phyloP scores from a whole-genome alignment of 495 filamentous ascomycete species.

The Penicillium steckii region DNA sequence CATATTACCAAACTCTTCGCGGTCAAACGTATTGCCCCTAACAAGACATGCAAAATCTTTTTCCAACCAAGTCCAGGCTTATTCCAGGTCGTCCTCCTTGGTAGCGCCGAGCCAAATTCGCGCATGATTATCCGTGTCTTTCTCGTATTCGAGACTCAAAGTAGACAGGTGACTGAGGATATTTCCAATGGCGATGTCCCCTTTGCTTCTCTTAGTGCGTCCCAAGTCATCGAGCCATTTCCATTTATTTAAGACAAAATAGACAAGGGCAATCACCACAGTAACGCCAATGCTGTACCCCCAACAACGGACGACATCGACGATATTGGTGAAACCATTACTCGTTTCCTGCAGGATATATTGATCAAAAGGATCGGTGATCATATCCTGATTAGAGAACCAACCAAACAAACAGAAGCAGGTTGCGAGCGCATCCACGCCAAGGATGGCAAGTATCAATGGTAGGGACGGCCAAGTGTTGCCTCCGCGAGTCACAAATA shows the following conservation, averaged over 20 bases:
- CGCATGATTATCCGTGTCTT: constrained; percentile 36
- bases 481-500: constrained; percentile 69
- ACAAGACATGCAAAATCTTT: no score
- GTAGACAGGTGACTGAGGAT: constrained; percentile 69
- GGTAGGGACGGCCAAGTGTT: constrained; percentile 68
- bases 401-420: constrained; percentile 73
- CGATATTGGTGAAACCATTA: constrained; percentile 71
- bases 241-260: constrained; percentile 67
- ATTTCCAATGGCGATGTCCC: constrained; percentile 73
- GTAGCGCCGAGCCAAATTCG: constrained; percentile 36
- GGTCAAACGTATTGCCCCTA: no score
- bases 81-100: constrained; percentile 39
- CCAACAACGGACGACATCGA: constrained; percentile 76
- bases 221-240: constrained; percentile 69
- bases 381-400: constrained; percentile 54
- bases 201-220: constrained; percentile 62
- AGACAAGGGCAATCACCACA: constrained; percentile 73
- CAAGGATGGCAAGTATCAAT: constrained; percentile 63
- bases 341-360: constrained; percentile 39
- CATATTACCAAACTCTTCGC: no score
- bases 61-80: background rate
- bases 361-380: constrained; percentile 34
- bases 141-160: constrained; percentile 67
- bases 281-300: constrained; percentile 70
- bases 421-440: constrained; percentile 64